Evolutionary conservation across 805 yeast genomes (phyloP).

Genomic region (Candida manassasensis): DNA sequence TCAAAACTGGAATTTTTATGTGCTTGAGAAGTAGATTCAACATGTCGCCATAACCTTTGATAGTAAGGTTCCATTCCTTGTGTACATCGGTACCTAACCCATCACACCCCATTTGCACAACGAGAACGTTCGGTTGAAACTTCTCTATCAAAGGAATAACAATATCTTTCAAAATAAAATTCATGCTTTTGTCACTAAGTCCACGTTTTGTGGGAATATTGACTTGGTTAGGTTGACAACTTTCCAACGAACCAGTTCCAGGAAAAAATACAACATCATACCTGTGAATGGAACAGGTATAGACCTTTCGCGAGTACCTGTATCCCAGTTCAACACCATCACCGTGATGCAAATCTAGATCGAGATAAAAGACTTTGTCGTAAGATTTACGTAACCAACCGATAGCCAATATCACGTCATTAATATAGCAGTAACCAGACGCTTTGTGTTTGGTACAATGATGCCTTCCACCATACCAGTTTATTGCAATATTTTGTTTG

Average conservation of each 20-base stretch:
- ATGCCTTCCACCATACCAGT: slow-evolving; percentile 81
- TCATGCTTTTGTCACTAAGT: slow-evolving; percentile 42
- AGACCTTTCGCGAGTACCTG: slow-evolving; percentile 47
- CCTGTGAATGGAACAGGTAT: slow-evolving; percentile 61
- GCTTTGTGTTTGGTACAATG: slow-evolving; percentile 55
- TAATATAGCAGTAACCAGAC: slow-evolving; percentile 70
- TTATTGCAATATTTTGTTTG: slow-evolving; percentile 42
- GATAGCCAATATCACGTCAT: slow-evolving; percentile 61
- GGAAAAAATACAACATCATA: slow-evolving; percentile 68
- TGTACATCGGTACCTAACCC: slow-evolving; percentile 63
- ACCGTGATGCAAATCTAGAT: slow-evolving; percentile 75
- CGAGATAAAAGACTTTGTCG: slow-evolving; percentile 53
- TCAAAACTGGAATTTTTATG: slow-evolving; percentile 31
- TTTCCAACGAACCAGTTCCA: slow-evolving; percentile 51
- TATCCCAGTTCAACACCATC: slow-evolving; percentile 75
- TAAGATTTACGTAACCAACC: slow-evolving; percentile 43
- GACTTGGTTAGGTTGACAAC: slow-evolving; percentile 38
- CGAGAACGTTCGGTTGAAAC: slow-evolving; percentile 48
- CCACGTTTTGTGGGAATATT: slow-evolving; percentile 58
- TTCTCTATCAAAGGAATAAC: slow-evolving; percentile 37
- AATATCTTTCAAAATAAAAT: slow-evolving; percentile 33
- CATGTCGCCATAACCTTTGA: slow-evolving; percentile 41
- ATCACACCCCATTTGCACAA: slow-evolving; percentile 71
- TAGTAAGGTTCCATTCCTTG: slow-evolving; percentile 65
- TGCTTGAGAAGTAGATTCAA: slow-evolving; percentile 25